Base-by-base conservation (phyloP, 2,329 filamentous ascomycete species). In the Curvularia eragrostidis region DNA sequence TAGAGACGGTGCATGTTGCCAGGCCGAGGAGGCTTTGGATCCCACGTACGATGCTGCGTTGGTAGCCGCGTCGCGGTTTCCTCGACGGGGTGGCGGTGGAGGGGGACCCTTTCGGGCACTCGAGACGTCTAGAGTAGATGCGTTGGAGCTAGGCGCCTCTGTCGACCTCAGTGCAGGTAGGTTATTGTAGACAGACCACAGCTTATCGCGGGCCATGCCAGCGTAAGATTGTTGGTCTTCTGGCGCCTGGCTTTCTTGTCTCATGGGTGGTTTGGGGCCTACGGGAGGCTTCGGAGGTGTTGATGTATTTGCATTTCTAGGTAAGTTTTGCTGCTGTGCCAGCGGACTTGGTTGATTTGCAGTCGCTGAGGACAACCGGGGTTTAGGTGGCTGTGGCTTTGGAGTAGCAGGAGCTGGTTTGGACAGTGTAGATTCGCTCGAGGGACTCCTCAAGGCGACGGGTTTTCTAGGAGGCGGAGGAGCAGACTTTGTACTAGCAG, bases 101-200 rank as follows among this genome's bases (percentile, higher is more conserved):
- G 75, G 74, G 2, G 76, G 74, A 1, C 72, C 61, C 30, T 60
- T 48, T 52, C 54, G 57, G 28, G 58, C 52, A 34, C 54, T 32
- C n/a, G 47, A 42, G 41, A 59, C 48, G 30, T 67, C 61, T 6
- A 62, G 24, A 49, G 36, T 55, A 7, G 56, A 59, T n/a, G 50
- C 52, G 24, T 63, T 54, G 19, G 61, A 50, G 9, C 58, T 48
- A 9, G 50, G 47, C 30, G 48, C 63, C 48, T 66, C 64, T 38
- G 66, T 66, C 8, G 73, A 66, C 15, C 69, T 69, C 30, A 73
- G 62, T 3, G 76, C 69, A 8, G 78, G 77, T 5, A 79, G 67
- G 48, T 68, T 67, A 52, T 75, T 79, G 69, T 79, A 79, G 5
- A 73, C 77, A 4, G 75, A 75, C 43, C 67, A 67, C 6, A 80